These are phyloP conservation scores for Podospora appendiculata DNA, from an alignment of 495 filamentous ascomycete species.

Conservation along the genomic window DNA sequence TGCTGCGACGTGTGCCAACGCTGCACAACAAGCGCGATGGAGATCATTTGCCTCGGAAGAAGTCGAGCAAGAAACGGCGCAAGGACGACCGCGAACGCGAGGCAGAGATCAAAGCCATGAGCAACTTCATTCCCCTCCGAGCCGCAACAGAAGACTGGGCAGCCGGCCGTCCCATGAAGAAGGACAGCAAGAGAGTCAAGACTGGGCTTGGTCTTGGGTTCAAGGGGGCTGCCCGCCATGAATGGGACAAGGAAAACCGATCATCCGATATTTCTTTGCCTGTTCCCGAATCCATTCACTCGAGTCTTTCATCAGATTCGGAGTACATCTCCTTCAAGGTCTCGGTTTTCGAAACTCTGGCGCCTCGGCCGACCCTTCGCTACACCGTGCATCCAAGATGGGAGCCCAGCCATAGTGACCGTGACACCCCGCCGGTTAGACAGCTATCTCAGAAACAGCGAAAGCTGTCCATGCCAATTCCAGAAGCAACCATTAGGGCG, in stretches of 20 bases:
- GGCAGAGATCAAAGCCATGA: slow-evolving; percentile 82
- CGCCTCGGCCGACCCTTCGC: slow-evolving; percentile 71
- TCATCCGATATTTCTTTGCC: slow-evolving; percentile 71
- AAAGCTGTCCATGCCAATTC: slow-evolving; percentile 40
- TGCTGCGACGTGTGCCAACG: slow-evolving; percentile 53
- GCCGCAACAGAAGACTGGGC: slow-evolving; percentile 45
- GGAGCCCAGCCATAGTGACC: slow-evolving; percentile 12
- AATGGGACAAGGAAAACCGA: slow-evolving; percentile 52
- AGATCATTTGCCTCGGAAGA: slow-evolving; percentile 53
- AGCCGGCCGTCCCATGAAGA: slow-evolving; percentile 43
- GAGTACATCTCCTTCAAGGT: slow-evolving; percentile 69
- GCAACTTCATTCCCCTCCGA: slow-evolving; percentile 57
- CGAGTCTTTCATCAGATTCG: slow-evolving; percentile 60
- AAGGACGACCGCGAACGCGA: slow-evolving; percentile 67
- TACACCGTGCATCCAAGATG: slow-evolving; percentile 58
- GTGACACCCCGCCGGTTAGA: slow-evolving; percentile 15
- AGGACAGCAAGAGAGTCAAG: slow-evolving; percentile 57
- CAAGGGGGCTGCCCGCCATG: slow-evolving; percentile 16
- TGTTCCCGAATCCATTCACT: slow-evolving; percentile 61
- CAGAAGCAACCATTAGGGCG: slow-evolving; percentile 58
- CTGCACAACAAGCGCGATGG: slow-evolving; percentile 53
- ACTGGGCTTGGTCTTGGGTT: slow-evolving; percentile 32
- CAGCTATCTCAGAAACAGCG: slow-evolving; percentile 33
- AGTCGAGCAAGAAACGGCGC: slow-evolving; percentile 68
- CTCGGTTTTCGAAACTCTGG: slow-evolving; percentile 62